A percentile compares a stretch with the other conserved stretches of the same genome.
Conservation (phyloP, 306 rosid species). For the Macrotyloma uniflorum region DNA sequence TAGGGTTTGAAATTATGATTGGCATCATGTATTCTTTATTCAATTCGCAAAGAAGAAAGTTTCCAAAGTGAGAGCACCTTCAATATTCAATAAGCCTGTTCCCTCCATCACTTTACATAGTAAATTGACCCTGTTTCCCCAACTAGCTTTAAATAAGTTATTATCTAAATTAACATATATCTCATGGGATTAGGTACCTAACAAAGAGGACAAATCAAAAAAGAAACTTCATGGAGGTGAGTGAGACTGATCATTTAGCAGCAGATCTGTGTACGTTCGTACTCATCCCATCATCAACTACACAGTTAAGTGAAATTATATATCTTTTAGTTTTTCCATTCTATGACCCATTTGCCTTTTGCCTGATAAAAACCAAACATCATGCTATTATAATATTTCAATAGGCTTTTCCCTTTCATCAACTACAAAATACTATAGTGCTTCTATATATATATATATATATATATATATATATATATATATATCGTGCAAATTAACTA, state of each 20-base stretch:
- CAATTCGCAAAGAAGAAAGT: not conserved
- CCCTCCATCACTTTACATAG: not conserved
- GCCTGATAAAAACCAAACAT: constrained; percentile 34
- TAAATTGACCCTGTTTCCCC: not conserved
- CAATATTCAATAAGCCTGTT: not conserved
- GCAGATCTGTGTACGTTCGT: constrained; percentile 36
- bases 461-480: too few relatives aligned
- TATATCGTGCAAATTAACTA: constrained; percentile 32
- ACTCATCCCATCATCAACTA: constrained; percentile 32
- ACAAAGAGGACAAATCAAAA: constrained; percentile 5
- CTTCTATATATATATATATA: not conserved
- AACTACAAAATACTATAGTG: constrained; percentile 29
- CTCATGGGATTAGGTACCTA: constrained; percentile 18
- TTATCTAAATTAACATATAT: not conserved
- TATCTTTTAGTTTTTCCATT: constrained; percentile 12
- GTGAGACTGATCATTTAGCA: constrained; percentile 37
- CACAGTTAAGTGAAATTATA: constrained; percentile 23
- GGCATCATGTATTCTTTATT: not conserved
- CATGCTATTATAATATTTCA: constrained; percentile 18
- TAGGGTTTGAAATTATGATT: not conserved
- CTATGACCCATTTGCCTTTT: constrained; percentile 36
- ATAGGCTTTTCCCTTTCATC: constrained; percentile 30
- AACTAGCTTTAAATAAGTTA: constrained; percentile 11
- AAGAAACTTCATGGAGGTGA: constrained; percentile 29
- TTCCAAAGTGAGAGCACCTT: constrained; percentile 3